Base-by-base conservation (phyloP, 306 rosid species). In the Dicorynia guianensis region DNA sequence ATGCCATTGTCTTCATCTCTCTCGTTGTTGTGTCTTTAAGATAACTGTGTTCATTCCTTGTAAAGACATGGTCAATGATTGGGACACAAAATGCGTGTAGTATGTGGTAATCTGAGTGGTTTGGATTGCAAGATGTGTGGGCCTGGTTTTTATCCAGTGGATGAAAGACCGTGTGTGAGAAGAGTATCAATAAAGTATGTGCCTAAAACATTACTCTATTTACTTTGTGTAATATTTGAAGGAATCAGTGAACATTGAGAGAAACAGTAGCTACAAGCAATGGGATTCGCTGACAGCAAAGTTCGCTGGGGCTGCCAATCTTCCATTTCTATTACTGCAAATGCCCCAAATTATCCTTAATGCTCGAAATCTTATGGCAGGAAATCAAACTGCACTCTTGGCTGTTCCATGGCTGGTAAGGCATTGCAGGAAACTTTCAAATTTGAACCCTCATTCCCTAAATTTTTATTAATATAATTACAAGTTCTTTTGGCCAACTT, bases 361-460 rank as follows among this genome's bases (percentile, higher is more conserved):
- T 69, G 82, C 98, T 44, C 84, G 84, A 17, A 93, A 93, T 77
- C 98, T 93, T 35, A 4, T 87, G 47, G 78, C 94, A 0, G 96
- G 91, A 59, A 89, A 90, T 78, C 83, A 81, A 39, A 72, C 81
- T 19, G 98, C 98, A 8, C 95, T 93, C 67, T 72, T 84, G 17
- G 98, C 98, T 3, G 85, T 93, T 50, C 95, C 96, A 34, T 93
- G 98, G 98, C 94, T 90, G 84, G 93, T 89, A 77, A 53, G 42
- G 15, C 56, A 14, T 43, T 79, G 44, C 75, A 74, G 63, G 14
- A 47, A 55, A 47, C 33, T 54, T 48, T 14, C 39, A 14, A 8
- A 56, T 43, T 47, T 54, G 7, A 10, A 44, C 25, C 25, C 6
- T 6, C 10, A 34, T 8, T 18, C 13, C 36, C 39, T 14, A 18